Percentiles rank a stretch among this genome's conserved stretches.
phyloP scores from a whole-genome alignment of 2,329 filamentous ascomycete genomes.

The Karstenula rhodostoma region DNA sequence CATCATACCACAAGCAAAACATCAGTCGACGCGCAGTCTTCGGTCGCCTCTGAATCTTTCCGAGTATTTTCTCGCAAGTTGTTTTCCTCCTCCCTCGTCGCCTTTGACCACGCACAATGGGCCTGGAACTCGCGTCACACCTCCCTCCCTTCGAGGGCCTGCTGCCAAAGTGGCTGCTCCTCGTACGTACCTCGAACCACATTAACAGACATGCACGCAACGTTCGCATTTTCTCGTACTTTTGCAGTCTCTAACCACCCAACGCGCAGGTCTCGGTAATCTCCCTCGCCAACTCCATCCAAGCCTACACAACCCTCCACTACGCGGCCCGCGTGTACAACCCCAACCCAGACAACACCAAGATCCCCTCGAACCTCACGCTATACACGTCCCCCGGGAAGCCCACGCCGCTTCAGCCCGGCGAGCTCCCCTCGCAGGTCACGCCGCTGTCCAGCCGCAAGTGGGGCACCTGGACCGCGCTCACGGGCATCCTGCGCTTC shows the following conservation, averaged over 20 bases:
- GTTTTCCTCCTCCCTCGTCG: background rate
- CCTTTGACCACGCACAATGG: conserved; percentile 27
- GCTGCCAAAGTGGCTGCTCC: conserved; percentile 71
- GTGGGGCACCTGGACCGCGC: conserved; percentile 88
- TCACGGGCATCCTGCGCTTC: conserved; percentile 77
- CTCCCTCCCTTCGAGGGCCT: conserved; percentile 59
- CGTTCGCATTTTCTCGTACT: background rate
- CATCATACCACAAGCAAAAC: background rate
- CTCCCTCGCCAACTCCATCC: conserved; percentile 83
- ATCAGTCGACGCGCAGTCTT: background rate
- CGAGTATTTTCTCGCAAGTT: background rate
- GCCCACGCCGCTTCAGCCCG: conserved; percentile 1
- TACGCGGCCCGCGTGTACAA: conserved; percentile 91
- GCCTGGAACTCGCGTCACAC: conserved; percentile 45
- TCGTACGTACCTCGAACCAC: conserved; percentile 56
- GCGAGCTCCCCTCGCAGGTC: conserved; percentile 57
- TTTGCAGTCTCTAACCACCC: background rate
- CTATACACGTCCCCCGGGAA: conserved; percentile 60
- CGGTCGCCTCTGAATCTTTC: background rate
- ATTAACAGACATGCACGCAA: conserved; percentile 13
- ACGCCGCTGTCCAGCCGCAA: conserved; percentile 79
- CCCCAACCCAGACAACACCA: conserved; percentile 58
- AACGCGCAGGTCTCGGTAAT: conserved; percentile 75
- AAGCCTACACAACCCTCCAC: conserved; percentile 80
- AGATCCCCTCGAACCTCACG: conserved; percentile 48